Evolutionary conservation across 768 basidiomycete species (phyloP).

Genomic region (Hortiboletus campestris): DNA sequence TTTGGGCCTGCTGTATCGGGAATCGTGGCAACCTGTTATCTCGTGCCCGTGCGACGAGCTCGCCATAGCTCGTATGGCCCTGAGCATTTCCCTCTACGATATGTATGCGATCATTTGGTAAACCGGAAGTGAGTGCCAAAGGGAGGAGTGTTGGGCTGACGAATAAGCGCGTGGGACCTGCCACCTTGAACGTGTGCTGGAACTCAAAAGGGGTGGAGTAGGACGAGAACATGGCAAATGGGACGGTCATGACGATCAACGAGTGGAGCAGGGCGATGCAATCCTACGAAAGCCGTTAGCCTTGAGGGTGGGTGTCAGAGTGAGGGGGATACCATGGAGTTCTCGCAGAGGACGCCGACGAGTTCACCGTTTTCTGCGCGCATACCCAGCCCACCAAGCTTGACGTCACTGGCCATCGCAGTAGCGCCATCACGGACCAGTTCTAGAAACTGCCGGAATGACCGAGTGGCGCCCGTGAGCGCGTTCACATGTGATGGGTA

Average conservation of each 20-base stretch:
- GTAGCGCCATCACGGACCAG: constrained; percentile 56
- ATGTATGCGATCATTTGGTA: constrained; percentile 44
- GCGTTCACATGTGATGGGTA: constrained; percentile 57
- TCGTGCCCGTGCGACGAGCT: constrained; percentile 42
- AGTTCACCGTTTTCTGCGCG: constrained; percentile 48
- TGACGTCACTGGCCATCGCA: constrained; percentile 45
- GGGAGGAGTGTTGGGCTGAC: constrained; percentile 46
- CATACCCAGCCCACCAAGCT: constrained; percentile 58
- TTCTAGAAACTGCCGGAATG: constrained; percentile 48
- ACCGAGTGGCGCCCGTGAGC: constrained; percentile 44
- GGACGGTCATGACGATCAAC: constrained; percentile 46
- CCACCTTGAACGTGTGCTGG: constrained; percentile 46
- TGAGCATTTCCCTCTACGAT: constrained; percentile 43
- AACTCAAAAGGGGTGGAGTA: constrained; percentile 59
- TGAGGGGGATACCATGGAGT: constrained; percentile 50
- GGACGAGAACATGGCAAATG: constrained; percentile 52
- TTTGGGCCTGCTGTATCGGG: constrained; percentile 43
- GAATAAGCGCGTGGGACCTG: constrained; percentile 52
- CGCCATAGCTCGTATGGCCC: constrained; percentile 43
- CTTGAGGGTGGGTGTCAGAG: background rate
- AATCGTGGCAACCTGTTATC: constrained; percentile 39
- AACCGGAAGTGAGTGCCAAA: constrained; percentile 37
- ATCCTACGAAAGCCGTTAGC: constrained; percentile 40
- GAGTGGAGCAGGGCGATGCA: constrained; percentile 50
- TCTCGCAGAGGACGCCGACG: constrained; percentile 68